A percentile compares a stretch with the other conserved stretches of the same genome.
Conservation (phyloP, 441 rosid genomes). For the Jatropha multifida region DNA sequence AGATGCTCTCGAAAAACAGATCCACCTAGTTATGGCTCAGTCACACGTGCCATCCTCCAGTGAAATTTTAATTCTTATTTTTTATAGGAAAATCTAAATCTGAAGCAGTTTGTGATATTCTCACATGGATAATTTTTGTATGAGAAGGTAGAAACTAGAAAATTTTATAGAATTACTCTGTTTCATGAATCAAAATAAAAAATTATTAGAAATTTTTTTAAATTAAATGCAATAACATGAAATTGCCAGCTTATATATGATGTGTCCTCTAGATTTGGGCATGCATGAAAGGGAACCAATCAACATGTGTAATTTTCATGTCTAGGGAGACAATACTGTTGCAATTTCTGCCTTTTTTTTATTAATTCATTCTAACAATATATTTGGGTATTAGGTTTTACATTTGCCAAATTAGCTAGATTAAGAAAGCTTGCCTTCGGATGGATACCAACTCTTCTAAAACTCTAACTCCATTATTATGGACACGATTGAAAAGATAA, state of each 20-base stretch:
- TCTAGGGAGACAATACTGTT: conserved; percentile 2
- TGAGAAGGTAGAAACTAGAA: not conserved
- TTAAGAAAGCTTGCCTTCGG: not conserved
- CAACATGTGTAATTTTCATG: conserved; percentile 3
- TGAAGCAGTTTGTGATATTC: conserved; percentile 19
- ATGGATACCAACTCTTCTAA: not conserved
- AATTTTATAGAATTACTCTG: not conserved
- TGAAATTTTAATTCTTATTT: not conserved
- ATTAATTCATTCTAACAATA: not conserved
- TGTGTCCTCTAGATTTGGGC: conserved; percentile 5
- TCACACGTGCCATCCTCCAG: conserved; percentile 11
- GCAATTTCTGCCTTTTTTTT: not conserved
- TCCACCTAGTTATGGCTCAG: not conserved
- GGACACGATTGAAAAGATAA: too few relatives aligned
- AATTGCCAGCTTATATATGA: not conserved
- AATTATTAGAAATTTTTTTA: not conserved
- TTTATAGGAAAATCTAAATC: not conserved
- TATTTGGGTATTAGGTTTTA: not conserved
- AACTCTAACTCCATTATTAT: not conserved
- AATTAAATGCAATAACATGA: not conserved
- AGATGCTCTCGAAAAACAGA: conserved; percentile 8
- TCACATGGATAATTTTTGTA: conserved; percentile 21
- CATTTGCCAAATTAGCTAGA: not conserved
- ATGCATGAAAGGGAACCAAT: conserved; percentile 13
- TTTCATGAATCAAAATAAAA: not conserved